Evolutionary conservation across 2,329 filamentous ascomycete species (phyloP), one percentile per base, ranked within the genome.

Genomic region (Alternaria angustiovoidea): DNA sequence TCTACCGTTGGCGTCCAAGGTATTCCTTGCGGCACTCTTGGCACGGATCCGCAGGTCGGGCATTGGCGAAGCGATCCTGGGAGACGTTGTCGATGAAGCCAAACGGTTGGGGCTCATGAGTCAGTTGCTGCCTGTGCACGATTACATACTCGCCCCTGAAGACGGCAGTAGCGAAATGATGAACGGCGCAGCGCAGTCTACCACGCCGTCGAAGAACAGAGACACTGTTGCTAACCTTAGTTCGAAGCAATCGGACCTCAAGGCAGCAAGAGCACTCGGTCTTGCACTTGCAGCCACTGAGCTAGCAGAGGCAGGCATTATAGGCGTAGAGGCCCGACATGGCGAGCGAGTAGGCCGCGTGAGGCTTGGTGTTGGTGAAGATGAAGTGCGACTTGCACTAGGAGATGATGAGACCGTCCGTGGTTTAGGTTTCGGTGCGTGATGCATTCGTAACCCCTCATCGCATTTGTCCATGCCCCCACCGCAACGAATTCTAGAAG

Each of bases 261-360:
- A 78, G 64, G 76, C 71, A 47, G 80, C 85, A 16, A 76, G 88
- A 42, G 71, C 66, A 28, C 54, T 84, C 26, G 87, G 87, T 34
- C 80, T 96, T 72, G 88, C 90, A 36, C 84, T 85, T 34, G 94
- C 93, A 0, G 92, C 93, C 1, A 86, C 92, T 58, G 93, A 94
- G 60, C 84, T 99, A 20, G 90, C 92, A 62, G 93, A 95, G 62
- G 92, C 94, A 0, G 95, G 95, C 0, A 87, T 99, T 53, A 85
- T 99, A 59, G 92, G 93, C 6, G 79, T 99, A 53, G 95, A 99
- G 77, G 87, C 87, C 4, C 80, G 83, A 61, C 89, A 89, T 66
- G 90, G 93, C 0, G 94, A 98, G 75, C 85, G 95, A 43, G 93
- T 92, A 22, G 94, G 93, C 57, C 94, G 96, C 78, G 87, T 99